Base-by-base conservation (phyloP, 2,329 filamentous ascomycete genomes). In the Monilinia fructigena region DNA sequence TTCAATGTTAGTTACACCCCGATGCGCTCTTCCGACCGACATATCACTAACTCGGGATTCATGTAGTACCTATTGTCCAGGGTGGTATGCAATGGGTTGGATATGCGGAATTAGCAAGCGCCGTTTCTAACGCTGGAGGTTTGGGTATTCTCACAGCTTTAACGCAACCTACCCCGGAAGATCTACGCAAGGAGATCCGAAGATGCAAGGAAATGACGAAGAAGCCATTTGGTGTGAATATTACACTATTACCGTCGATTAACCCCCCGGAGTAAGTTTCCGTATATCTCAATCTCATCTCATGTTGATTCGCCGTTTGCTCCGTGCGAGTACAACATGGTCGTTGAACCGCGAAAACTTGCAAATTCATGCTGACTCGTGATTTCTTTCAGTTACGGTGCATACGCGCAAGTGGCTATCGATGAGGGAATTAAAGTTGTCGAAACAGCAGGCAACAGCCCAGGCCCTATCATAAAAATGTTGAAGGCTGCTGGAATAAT, bases 351-450 rank as follows among this genome's bases (percentile, higher is more conserved):
- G 31, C 42, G 20, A 47, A 52, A 64, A 23, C 18, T n/a, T 59
- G 45, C 53, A 56, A 40, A 48, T n/a, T 10, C 31, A 50, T 38
- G 38, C 55, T 65, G 56, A 65, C 28, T 18, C 31, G 52, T 53
- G 35, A 60, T 28, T 35, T 45, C 23, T 31, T 23, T 12, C 16
- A 65, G 63, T 61, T 99, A 99, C 78, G 86, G 81, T 69, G 94
- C 92, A 68, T 99, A 96, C 80, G 92, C 94, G 38, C 91, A 92
- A 79, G 91, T 93, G 64, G 88, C 96, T 76, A 93, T 99, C 76
- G 93, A 97, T 76, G 93, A 97, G 81, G 93, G 93, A 66, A 84
- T 98, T 79, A 86, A 85, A 70, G 89, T 98, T 69, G 94, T 98
- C 72, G 95, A 98, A 81, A 97, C 93, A 3, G 93, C 93, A 1